These are phyloP conservation scores for Torulaspora microellipsoides DNA, from an alignment of 805 yeast species.

Conservation along the genomic window DNA sequence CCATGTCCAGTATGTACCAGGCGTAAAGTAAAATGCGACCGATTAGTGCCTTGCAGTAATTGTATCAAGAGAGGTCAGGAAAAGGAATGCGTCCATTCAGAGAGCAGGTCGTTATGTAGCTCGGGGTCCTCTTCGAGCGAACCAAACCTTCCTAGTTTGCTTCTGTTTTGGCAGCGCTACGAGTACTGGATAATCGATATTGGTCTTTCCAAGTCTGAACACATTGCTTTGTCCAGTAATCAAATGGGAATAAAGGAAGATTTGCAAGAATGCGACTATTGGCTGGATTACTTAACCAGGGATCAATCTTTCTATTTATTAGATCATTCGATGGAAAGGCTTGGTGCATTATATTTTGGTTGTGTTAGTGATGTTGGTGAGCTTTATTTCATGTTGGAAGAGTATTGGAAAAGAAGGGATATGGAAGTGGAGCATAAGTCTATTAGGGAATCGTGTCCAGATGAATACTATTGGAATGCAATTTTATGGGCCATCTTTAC, in stretches of 20 bases:
- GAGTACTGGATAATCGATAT: slow-evolving; percentile 27
- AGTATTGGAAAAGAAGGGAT: slow-evolving; percentile 23
- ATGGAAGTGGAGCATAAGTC: background rate
- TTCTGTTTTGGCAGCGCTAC: slow-evolving; percentile 30
- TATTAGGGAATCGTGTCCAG: slow-evolving; percentile 10
- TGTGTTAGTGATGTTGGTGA: slow-evolving; percentile 31
- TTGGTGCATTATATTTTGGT: slow-evolving; percentile 33
- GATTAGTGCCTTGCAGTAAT: slow-evolving; percentile 31
- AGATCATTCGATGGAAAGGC: slow-evolving; percentile 29
- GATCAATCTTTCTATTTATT: slow-evolving; percentile 25
- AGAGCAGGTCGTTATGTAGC: background rate
- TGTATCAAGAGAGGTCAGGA: slow-evolving; percentile 30
- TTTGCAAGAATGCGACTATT: slow-evolving; percentile 12
- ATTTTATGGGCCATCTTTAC: slow-evolving; percentile 31
- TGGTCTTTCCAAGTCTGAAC: slow-evolving; percentile 22
- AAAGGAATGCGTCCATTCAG: slow-evolving; percentile 20
- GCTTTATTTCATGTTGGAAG: slow-evolving; percentile 23
- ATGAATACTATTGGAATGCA: slow-evolving; percentile 26
- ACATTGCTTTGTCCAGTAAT: slow-evolving; percentile 4
- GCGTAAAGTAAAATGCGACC: slow-evolving; percentile 34
- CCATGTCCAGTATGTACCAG: slow-evolving; percentile 28
- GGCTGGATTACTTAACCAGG: slow-evolving; percentile 14
- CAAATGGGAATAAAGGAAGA: slow-evolving; percentile 5
- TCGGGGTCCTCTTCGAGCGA: background rate
- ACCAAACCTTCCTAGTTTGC: slow-evolving; percentile 1